Base-by-base conservation (phyloP, 2,329 filamentous ascomycete genomes). In the Fusarium falciforme region DNA sequence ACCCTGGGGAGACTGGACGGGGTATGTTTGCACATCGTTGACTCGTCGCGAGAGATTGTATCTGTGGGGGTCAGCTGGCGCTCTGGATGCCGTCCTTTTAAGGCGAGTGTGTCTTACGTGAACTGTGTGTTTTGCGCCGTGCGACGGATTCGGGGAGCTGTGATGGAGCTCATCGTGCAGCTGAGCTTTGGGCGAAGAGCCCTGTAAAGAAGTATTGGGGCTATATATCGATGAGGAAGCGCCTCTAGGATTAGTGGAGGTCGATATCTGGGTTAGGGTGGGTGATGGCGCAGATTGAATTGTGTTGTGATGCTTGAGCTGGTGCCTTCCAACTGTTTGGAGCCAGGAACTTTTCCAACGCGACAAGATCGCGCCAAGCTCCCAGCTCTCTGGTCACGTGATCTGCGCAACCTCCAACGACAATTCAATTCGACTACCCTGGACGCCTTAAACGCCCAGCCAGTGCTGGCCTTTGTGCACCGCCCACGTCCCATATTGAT, bases 1-100 rank as follows among this genome's bases (percentile, higher is more conserved):
- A 38, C 90, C 90, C 77, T 93, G 91, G 2, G 89, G 86, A 2
- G 90, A 91, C 67, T 86, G 85, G 20, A 91, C 84, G 1, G 91
- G 91, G 76, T 92, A 92, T 5, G 87, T 87, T 74, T 90, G 89
- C 59, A 91, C 85, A 76, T 89, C 85, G 79, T 92, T 85, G 57
- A 91, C 84, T 68, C 90, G 89, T 68, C 88, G 85, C 47, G 86
- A 83, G 35, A 92, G 82, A 66, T 90, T 88, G 74, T 92, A 92
- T 68, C 90, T 92, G n/a, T 2, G 0, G 22, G 22, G 25, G 12
- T 77, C 11, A 78, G 71, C 20, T 58, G 4, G 4, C 8, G 11
- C 52, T 42, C 20, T 10, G 5, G 17, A 6, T 7, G 22, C 14
- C 20, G 33, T 16, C 17, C 7, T 10, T 12, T 9, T 4, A 22